These are phyloP conservation scores for Irpex lacteus DNA, from an alignment of 1,284 basidiomycete genomes.

Conservation along the genomic window DNA sequence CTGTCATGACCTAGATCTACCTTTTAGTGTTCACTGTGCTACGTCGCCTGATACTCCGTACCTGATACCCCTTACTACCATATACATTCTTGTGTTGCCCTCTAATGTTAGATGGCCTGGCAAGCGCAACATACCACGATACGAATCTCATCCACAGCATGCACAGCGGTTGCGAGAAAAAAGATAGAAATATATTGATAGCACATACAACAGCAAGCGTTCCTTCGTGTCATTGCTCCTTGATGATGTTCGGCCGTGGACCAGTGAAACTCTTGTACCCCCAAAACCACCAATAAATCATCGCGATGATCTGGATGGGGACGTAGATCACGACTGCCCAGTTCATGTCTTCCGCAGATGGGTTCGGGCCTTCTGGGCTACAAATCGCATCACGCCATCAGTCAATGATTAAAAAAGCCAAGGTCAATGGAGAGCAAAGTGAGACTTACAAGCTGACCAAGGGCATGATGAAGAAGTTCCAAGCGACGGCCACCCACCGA, in stretches of 20 bases:
- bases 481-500: slow-evolving; percentile 15
- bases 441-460: slow-evolving; percentile 19
- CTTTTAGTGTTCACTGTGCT: too few relatives aligned
- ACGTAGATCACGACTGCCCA: slow-evolving; percentile 18
- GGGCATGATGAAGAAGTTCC: slow-evolving; percentile 20
- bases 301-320: slow-evolving; percentile 17
- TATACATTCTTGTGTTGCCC: too few relatives aligned
- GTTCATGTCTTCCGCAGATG: slow-evolving; percentile 16
- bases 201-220: not conserved
- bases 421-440: too few relatives aligned
- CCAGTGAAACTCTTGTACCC: slow-evolving; percentile 18
- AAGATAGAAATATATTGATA: not conserved
- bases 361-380: slow-evolving; percentile 16
- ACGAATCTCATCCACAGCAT: not conserved
- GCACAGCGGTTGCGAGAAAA: too few relatives aligned
- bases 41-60: too few relatives aligned
- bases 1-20: not conserved
- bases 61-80: not conserved
- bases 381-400: not conserved
- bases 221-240: slow-evolving; percentile 1
- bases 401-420: too few relatives aligned
- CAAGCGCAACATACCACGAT: not conserved
- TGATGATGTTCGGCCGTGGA: slow-evolving; percentile 12
- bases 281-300: slow-evolving; percentile 18
- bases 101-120: too few relatives aligned